A percentile compares a stretch with the other conserved stretches of the same genome.
Conservation (phyloP, 2,329 filamentous ascomycete genomes). For the Epichloe typhina region DNA sequence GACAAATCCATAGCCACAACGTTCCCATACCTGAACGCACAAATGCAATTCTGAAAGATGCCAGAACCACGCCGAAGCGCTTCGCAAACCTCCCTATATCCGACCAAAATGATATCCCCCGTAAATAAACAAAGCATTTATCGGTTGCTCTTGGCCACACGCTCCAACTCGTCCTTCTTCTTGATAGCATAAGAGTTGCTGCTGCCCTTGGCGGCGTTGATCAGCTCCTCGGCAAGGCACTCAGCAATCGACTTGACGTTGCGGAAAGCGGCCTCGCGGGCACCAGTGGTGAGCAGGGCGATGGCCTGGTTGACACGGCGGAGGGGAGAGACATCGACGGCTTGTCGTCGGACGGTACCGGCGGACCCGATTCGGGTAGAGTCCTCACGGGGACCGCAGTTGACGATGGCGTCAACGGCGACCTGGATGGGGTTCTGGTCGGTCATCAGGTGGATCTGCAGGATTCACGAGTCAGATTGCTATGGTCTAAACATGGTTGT, state of each 20-base stretch:
- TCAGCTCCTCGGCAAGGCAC: conserved; percentile 98
- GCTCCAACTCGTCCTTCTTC: conserved; percentile 99
- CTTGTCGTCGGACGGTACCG: conserved; percentile 98
- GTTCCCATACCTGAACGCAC: conserved; percentile 34
- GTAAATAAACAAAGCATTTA: conserved; percentile 45
- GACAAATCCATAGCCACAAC: conserved; percentile 27
- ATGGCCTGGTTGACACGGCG: conserved; percentile 99
- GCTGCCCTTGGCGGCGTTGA: conserved; percentile 99
- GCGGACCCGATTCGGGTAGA: conserved; percentile 98
- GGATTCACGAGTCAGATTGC: conserved; percentile 14
- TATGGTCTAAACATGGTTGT: not conserved
- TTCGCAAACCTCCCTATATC: conserved; percentile 17
- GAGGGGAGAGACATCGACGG: conserved; percentile 98
- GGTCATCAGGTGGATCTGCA: conserved; percentile 98
- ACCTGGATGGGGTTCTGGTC: conserved; percentile 99
- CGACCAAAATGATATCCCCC: conserved; percentile 4
- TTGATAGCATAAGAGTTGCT: conserved; percentile 99
- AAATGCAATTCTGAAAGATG: conserved; percentile 34
- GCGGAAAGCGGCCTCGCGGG: conserved; percentile 96
- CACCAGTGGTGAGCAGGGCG: conserved; percentile 95
- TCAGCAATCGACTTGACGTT: conserved; percentile 99
- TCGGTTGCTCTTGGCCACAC: conserved; percentile 99
- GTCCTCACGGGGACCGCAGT: conserved; percentile 99
- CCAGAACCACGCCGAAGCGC: conserved; percentile 31
- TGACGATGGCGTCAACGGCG: conserved; percentile 98